Base-by-base conservation (phyloP, 257 asterid species). In the Linderniella brevidens region DNA sequence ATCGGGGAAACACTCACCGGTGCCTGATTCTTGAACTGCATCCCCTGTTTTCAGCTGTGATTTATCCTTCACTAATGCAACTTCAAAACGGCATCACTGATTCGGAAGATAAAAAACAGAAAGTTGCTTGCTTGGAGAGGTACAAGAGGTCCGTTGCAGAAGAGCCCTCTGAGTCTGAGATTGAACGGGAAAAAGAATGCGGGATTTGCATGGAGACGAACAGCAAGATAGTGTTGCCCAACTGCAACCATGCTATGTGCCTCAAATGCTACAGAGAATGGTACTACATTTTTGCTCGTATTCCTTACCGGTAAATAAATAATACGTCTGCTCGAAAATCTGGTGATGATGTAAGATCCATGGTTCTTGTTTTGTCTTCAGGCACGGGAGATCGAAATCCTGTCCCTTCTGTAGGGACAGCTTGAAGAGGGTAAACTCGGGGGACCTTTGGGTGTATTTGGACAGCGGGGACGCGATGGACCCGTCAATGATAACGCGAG, bases 391-490 rank as follows among this genome's bases (percentile, higher is more conserved):
- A 68, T 87, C 97, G 37, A 92, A 87, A 17, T 87, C 97, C 7
- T 87, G 97, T 59, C 97, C 97, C 13, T 87, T 83, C 50, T 87
- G 97, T 68, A 93, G 97, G 3, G 90, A 83, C 64, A 78, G 95
- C 74, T 62, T 87, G 41, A 83, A 74, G 74, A 69, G 93, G 47
- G 95, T 83, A 19, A 65, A 78, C 65, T 82, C 97, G 0, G 61
- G 77, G 37, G 97, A 87, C 55, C 76, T 87, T 15, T 87, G 95
- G 95, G 95, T 87, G 40, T 78, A 69, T 62, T 56, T 83, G 64
- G 93, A 83, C 62, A 62, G 65, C 62, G 72, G 63, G 69, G 97
- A 87, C 29, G 68, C 63, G 4, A 50, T 80, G 16, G 97, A 87
- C 72, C 76, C 76, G 81, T 54, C 65, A 4, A 59, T 92, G 0